Evolutionary conservation across 805 yeast genomes (phyloP).

Genomic region (Wickerhamiella australiensis): DNA sequence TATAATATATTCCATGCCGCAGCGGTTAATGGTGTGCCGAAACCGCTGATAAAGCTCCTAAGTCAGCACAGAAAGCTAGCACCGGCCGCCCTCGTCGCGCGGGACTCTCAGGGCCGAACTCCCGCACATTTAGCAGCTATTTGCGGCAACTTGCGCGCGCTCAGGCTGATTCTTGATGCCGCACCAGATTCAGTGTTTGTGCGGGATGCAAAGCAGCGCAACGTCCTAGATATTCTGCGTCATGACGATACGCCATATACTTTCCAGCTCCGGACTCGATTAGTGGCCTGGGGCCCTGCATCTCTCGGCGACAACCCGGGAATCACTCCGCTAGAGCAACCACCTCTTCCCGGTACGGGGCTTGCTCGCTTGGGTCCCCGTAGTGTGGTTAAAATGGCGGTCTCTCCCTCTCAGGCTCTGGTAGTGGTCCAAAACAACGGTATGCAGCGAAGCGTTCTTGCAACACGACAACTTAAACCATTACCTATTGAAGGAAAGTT

Average conservation of each 20-base stretch:
- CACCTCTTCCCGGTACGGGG: neutral
- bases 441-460: neutral
- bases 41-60: conserved; percentile 13
- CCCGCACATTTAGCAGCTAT: conserved; percentile 23
- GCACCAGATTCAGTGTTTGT: conserved; percentile 17
- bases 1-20: conserved; percentile 21
- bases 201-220: conserved; percentile 16
- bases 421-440: conserved; percentile 6
- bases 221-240: conserved; percentile 16
- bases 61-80: conserved; percentile 13
- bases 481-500: neutral
- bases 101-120: conserved; percentile 19
- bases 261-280: conserved; percentile 7
- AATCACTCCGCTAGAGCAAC: neutral
- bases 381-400: neutral
- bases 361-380: conserved; percentile 9
- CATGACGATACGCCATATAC: conserved; percentile 12
- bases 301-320: conserved; percentile 8
- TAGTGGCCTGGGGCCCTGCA: conserved; percentile 14
- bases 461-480: neutral
- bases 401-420: conserved; percentile 7
- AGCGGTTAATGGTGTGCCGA: conserved; percentile 18
- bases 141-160: conserved; percentile 17
- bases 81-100: conserved; percentile 15
- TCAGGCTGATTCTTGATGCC: conserved; percentile 17